A percentile compares a stretch with the other conserved stretches of the same genome.
These are phyloP conservation scores for Mucor indicus DNA, from an alignment of 371 early-diverging fungal genomes.

Conservation along the genomic window DNA sequence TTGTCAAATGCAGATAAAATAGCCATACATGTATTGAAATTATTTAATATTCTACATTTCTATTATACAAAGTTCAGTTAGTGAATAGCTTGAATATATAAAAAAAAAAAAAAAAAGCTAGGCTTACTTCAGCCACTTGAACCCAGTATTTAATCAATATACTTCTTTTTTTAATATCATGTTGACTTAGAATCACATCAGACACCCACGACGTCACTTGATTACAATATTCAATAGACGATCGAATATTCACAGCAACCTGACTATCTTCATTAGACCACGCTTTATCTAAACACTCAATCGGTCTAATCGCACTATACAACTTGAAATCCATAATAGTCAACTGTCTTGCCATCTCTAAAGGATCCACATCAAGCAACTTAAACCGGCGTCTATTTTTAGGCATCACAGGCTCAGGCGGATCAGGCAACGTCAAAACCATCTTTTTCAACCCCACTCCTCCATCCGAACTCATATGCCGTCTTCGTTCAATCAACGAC, in stretches of 20 bases:
- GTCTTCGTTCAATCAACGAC: constrained; percentile 61
- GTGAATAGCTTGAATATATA: no score
- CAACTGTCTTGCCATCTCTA: constrained; percentile 92
- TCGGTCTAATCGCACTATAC: constrained; percentile 76
- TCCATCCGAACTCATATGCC: constrained; percentile 39
- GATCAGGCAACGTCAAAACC: constrained; percentile 59
- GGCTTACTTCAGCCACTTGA: constrained; percentile 64
- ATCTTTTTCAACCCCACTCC: constrained; percentile 54
- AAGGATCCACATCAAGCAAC: constrained; percentile 82
- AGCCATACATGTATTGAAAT: constrained; percentile 90
- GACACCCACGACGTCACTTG: constrained; percentile 85
- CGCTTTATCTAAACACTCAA: constrained; percentile 86
- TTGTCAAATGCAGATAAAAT: constrained; percentile 88
- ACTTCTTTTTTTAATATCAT: constrained; percentile 76
- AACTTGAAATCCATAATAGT: constrained; percentile 83
- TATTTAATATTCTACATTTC: constrained; percentile 75
- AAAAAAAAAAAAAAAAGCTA: no score
- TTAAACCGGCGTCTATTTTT: constrained; percentile 60
- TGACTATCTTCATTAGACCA: constrained; percentile 65
- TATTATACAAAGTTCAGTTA: no score
- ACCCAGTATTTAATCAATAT: constrained; percentile 80
- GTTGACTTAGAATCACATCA: constrained; percentile 73
- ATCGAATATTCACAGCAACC: constrained; percentile 65
- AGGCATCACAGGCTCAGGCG: constrained; percentile 72
- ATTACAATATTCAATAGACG: constrained; percentile 68